Evolutionary conservation across 306 rosid genomes (phyloP).

Genomic region (Gynostemma pentaphyllum): DNA sequence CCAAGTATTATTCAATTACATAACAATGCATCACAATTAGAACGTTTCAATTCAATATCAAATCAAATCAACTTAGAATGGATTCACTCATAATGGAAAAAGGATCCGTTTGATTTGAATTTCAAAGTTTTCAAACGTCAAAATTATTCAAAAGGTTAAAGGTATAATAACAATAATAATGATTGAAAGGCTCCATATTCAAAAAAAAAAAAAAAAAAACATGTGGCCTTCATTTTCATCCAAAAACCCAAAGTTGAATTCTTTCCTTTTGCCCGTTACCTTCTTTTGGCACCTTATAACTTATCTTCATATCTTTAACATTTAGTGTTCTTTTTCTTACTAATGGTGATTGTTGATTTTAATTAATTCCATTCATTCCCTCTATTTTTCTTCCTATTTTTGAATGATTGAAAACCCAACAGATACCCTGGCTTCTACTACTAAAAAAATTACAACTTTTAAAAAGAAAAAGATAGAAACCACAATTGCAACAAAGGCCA

Average conservation of each 20-base stretch:
- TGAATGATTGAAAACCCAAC: not conserved
- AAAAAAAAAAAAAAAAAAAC: too few species aligned
- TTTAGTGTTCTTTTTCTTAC: not conserved
- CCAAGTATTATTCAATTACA: too few species aligned
- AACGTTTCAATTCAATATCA: too few species aligned
- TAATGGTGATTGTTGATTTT: not conserved
- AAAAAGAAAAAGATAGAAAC: not conserved
- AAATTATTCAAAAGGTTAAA: not conserved
- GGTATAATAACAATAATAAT: too few species aligned
- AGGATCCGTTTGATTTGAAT: not conserved
- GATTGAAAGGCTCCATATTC: too few species aligned
- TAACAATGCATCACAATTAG: too few species aligned
- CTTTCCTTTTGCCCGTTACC: constrained; percentile 6
- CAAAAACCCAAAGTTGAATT: not conserved
- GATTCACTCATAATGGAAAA: not conserved
- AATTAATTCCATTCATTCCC: not conserved
- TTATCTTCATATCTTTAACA: not conserved
- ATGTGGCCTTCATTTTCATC: too few species aligned
- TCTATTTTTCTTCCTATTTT: not conserved
- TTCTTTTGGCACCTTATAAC: constrained; percentile 4
- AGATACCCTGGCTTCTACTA: not conserved
- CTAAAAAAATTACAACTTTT: not conserved
- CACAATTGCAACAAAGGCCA: not conserved
- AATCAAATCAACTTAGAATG: not conserved
- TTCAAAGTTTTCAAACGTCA: not conserved